Base-by-base conservation (phyloP, 1,139 yeast genomes). In the Protomyces pachydermus region DNA sequence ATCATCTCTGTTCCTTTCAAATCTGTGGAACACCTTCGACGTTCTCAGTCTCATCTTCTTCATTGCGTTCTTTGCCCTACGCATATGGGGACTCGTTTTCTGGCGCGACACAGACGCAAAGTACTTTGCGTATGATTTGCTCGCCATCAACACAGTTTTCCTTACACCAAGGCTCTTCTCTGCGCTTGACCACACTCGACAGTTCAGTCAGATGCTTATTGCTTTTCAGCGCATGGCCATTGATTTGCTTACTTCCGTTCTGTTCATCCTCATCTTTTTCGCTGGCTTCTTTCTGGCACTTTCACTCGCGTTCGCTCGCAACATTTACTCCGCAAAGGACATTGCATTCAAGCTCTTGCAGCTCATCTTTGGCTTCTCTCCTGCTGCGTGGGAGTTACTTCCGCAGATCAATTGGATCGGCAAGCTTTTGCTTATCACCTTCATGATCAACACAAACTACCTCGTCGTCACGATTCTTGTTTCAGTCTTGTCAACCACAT, bases 341-440 rank as follows among this genome's bases (percentile, higher is more conserved):
- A 82, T 84, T 38, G 81, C 84, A 23, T 83, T 80, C 71, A 84
- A 81, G 68, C 78, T 83, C 28, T 73, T 83, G 60, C 82, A 82
- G 71, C 77, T 84, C 5, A 79, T 84, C 67, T 83, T 84, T 71
- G 87, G 87, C 0, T 84, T 82, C 71, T 83, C 87, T 0, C 86
- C 87, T 0, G 82, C 85, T 0, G 86, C 84, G 1, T 84, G 87
- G 87, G 78, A 80, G 60, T 81, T 81, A 67, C 83, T 86, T 86
- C 76, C 78, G 54, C 76, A 78, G 65, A 84, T 80, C 70, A 80
- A 83, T 57, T 71, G 75, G 2, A 72, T 83, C 45, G 87, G 87
- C 1, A 77, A 81, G 60, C 70, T 75, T 12, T 78, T 82, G 42
- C 80, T 82, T 67, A 77, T 84, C 72, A 78, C 82, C 28, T 84